Evolutionary conservation across 2,329 filamentous ascomycete species (phyloP).

Genomic region (Arthroderma sp.): DNA sequence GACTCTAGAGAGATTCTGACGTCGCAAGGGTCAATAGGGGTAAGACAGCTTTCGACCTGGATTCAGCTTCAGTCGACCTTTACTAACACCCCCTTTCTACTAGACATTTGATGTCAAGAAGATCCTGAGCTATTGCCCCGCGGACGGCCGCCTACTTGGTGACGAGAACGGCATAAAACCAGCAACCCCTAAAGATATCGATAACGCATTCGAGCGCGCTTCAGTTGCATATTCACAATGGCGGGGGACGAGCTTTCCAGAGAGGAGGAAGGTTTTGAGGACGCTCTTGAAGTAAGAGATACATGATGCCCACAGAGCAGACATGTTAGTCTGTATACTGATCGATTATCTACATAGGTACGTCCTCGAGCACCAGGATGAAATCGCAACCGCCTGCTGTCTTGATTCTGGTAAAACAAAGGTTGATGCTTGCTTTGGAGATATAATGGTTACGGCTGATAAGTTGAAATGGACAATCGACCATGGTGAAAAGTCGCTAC

Average conservation of each 20-base stretch:
- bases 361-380: slow-evolving; percentile 76
- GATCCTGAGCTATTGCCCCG: slow-evolving; percentile 52
- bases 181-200: slow-evolving; percentile 62
- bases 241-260: slow-evolving; percentile 62
- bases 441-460: slow-evolving; percentile 86
- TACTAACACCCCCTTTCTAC: neutral
- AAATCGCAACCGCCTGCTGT: slow-evolving; percentile 73
- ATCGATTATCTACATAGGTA: slow-evolving; percentile 36
- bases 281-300: slow-evolving; percentile 54
- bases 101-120: slow-evolving; percentile 30
- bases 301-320: neutral
- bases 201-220: slow-evolving; percentile 63
- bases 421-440: slow-evolving; percentile 84
- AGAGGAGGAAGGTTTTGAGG: slow-evolving; percentile 66
- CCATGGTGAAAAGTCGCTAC: slow-evolving; percentile 73
- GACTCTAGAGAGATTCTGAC: slow-evolving; percentile 27
- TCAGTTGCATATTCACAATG: slow-evolving; percentile 63
- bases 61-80: no score
- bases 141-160: slow-evolving; percentile 74
- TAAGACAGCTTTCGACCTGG: slow-evolving; percentile 18
- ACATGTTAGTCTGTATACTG: neutral
- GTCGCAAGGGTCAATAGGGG: slow-evolving; percentile 27
- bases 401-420: slow-evolving; percentile 94
- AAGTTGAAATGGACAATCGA: slow-evolving; percentile 89
- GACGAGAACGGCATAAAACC: slow-evolving; percentile 52